Base-by-base conservation (phyloP, 495 filamentous ascomycete species). In the Aspergillus coremiiformis region DNA sequence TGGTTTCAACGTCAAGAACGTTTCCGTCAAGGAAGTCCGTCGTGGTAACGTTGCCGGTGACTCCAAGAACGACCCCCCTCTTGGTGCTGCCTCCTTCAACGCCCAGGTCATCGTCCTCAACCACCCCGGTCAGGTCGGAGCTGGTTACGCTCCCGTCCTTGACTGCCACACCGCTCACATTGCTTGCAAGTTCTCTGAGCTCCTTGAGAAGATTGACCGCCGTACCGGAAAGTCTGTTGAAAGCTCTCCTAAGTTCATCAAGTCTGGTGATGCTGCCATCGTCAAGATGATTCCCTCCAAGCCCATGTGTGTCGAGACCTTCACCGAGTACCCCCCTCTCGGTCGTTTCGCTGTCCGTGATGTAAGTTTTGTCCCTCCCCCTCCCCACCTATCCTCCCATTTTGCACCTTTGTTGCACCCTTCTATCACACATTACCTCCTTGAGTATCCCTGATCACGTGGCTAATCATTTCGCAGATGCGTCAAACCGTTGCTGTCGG, bases 1-100 rank as follows among this genome's bases (percentile, higher is more conserved):
- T 70, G 93, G 93, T 65, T 98, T 98, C 90, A 98, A 98, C 86
- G 94, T 98, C 79, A 96, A 96, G 92, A 98, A 98, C 93, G 93
- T 98, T 66, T 97, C 93, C 72, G 94, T 98, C 79, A 98, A 98
- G 89, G 93, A 98, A 74, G 95, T 98, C 70, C 93, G 93, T 77
- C 93, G 93, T 92, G 93, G 93, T 73, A 98, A 97, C 83, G 94
- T 98, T 69, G 89, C 89, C 68, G 88, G 89, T 84, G 93, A 98
- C 85, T 90, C 89, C 82, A 98, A 98, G 90, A 95, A 93, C 82
- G 94, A 98, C 83, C 93, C 93, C 63, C 88, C 93, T 63, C 77
- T 78, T 67, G 93, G 80, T 67, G 78, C 77, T 65, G 90, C 93
- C 59, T 90, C 85, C 62, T 98, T 98, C 89, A 95, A 88, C 73